A percentile compares a stretch with the other conserved stretches of the same genome.
These are phyloP conservation scores for Elsinoe fawcettii DNA, from an alignment of 2,329 filamentous ascomycete genomes.

Conservation along the genomic window DNA sequence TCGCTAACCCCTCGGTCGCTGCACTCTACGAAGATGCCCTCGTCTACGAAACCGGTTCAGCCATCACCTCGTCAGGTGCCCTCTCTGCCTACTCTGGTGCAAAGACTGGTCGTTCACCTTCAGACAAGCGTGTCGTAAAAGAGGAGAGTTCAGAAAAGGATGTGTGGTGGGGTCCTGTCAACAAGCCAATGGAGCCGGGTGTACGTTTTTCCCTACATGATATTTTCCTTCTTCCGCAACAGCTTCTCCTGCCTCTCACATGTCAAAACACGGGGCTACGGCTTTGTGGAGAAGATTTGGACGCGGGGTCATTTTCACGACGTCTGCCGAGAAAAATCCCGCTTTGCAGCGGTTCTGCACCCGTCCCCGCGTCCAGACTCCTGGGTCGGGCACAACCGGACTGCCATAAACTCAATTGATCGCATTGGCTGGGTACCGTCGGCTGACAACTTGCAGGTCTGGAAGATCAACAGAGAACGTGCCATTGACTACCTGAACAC, in stretches of 20 bases:
- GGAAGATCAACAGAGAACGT: slow-evolving; percentile 98
- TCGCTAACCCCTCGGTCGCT: slow-evolving; percentile 88
- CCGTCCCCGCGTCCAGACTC: background rate
- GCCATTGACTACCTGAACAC: slow-evolving; percentile 99
- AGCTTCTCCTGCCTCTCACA: background rate
- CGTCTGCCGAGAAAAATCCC: slow-evolving; percentile 12
- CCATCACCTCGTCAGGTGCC: slow-evolving; percentile 91
- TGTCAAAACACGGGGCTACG: slow-evolving; percentile 6
- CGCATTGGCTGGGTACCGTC: background rate
- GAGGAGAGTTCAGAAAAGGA: slow-evolving; percentile 83
- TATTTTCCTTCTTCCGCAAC: background rate
- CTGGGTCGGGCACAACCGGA: slow-evolving; percentile 26
- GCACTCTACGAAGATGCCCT: slow-evolving; percentile 98
- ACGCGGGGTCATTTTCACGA: slow-evolving; percentile 1
- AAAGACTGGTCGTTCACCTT: slow-evolving; percentile 94
- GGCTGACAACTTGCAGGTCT: slow-evolving; percentile 58
- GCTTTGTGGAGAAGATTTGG: slow-evolving; percentile 5
- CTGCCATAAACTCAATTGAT: slow-evolving; percentile 14
- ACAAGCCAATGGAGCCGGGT: slow-evolving; percentile 96
- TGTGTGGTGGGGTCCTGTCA: slow-evolving; percentile 98
- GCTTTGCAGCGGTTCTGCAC: background rate
- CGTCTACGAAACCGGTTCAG: slow-evolving; percentile 93
- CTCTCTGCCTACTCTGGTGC: slow-evolving; percentile 95
- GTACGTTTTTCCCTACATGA: slow-evolving; percentile 50
- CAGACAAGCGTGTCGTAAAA: slow-evolving; percentile 95